phyloP scores from a whole-genome alignment of 768 basidiomycete species.

The Amanita subjunquillea region DNA sequence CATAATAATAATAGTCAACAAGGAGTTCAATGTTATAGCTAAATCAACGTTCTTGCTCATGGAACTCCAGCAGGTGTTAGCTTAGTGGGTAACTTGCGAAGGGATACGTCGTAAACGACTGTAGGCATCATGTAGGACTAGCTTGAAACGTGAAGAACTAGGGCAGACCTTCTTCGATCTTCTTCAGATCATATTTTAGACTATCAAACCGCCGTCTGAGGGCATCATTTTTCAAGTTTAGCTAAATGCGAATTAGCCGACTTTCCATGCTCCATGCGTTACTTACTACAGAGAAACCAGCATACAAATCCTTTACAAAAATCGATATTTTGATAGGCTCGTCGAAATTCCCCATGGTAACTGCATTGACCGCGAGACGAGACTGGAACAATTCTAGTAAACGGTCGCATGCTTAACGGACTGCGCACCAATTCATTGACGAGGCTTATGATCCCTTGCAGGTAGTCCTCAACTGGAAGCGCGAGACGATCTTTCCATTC shows the following conservation, averaged over 20 bases:
- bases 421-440: conserved; percentile 68
- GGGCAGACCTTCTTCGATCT: conserved; percentile 71
- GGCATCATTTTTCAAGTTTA: conserved; percentile 75
- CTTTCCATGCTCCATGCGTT: background rate
- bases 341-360: conserved; percentile 76
- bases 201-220: conserved; percentile 72
- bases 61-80: background rate
- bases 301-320: conserved; percentile 74
- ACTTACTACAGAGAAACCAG: conserved; percentile 75
- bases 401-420: background rate
- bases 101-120: conserved; percentile 83
- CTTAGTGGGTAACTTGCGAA: conserved; percentile 43
- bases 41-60: background rate
- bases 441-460: conserved; percentile 68
- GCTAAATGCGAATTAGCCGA: conserved; percentile 24
- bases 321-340: conserved; percentile 67
- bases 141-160: background rate
- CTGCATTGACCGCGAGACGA: conserved; percentile 68
- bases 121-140: background rate
- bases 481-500: conserved; percentile 61
- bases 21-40: background rate
- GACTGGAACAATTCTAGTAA: conserved; percentile 35
- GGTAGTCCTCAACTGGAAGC: conserved; percentile 68
- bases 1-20: background rate
- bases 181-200: conserved; percentile 81